These are phyloP conservation scores for Aspergillus melleus DNA, from an alignment of 2,329 filamentous ascomycete species.

Conservation along the genomic window DNA sequence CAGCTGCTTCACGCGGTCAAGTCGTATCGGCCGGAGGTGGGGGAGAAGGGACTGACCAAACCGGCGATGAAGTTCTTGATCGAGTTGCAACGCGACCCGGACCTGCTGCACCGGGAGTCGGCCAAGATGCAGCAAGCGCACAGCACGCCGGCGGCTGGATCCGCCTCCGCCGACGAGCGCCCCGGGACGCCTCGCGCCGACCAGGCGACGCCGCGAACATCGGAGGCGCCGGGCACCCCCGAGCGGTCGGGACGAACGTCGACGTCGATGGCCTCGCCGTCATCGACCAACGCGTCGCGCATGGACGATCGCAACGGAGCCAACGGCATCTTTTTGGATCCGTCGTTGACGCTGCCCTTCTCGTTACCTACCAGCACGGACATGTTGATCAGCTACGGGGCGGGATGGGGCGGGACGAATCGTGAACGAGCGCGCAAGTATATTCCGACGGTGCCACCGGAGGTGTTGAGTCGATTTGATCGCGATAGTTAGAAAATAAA, in stretches of 20 bases:
- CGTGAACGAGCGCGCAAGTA: constrained; percentile 91
- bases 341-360: constrained; percentile 90
- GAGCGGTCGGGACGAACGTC: constrained; percentile 18
- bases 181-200: constrained; percentile 31
- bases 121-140: constrained; percentile 33
- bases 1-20: constrained; percentile 90
- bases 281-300: constrained; percentile 23
- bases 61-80: constrained; percentile 83
- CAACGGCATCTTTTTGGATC: constrained; percentile 69
- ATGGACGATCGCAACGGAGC: constrained; percentile 29
- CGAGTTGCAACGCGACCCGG: constrained; percentile 73
- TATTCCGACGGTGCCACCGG: constrained; percentile 89
- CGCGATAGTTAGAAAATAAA: constrained; percentile 33
- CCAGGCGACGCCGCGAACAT: constrained; percentile 10
- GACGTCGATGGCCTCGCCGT: constrained; percentile 22
- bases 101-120: constrained; percentile 51
- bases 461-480: constrained; percentile 88
- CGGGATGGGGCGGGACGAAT: constrained; percentile 90
- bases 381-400: constrained; percentile 94
- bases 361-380: constrained; percentile 94
- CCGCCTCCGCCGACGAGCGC: constrained; percentile 20
- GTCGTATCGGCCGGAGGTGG: constrained; percentile 91
- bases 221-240: constrained; percentile 21
- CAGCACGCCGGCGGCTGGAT: constrained; percentile 19
- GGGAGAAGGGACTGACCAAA: constrained; percentile 87